Conservation (phyloP, 148 eudicot genomes). For the Heliosperma pusillum region DNA sequence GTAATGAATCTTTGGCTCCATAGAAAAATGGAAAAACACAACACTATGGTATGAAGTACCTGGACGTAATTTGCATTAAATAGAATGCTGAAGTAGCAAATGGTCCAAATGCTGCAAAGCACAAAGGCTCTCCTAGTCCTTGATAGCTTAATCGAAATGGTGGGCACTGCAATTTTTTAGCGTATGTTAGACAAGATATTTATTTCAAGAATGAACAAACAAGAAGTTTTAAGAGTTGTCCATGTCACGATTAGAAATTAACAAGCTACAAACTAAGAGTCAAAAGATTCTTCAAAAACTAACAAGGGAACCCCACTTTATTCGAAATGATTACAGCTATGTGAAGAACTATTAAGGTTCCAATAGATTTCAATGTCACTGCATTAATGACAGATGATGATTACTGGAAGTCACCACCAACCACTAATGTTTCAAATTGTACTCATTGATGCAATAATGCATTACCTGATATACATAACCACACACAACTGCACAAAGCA, state of each 20-base stretch:
- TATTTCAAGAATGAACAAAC: neutral
- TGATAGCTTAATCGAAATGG: conserved; percentile 87
- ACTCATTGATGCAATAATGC: neutral
- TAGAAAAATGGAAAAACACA: too few species aligned
- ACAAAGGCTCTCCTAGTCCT: conserved; percentile 89
- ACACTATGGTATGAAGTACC: conserved; percentile 27
- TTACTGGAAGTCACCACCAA: neutral
- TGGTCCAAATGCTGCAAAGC: conserved; percentile 92
- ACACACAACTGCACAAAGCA: conserved; percentile 68
- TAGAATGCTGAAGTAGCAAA: conserved; percentile 88
- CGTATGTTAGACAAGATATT: conserved; percentile 1
- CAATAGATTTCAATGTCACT: neutral
- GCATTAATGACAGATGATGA: neutral
- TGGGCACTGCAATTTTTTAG: conserved; percentile 60
- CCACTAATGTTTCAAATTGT: neutral
- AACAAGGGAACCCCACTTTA: neutral
- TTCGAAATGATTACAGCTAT: neutral
- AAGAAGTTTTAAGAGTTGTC: neutral
- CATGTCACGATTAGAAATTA: neutral
- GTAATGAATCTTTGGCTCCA: too few species aligned
- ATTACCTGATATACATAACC: conserved; percentile 84
- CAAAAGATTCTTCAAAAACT: neutral
- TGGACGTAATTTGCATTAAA: conserved; percentile 55
- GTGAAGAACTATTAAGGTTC: neutral
- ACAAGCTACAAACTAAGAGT: neutral